phyloP scores from a whole-genome alignment of 2,329 filamentous ascomycete genomes.

The Epichloe typhina region DNA sequence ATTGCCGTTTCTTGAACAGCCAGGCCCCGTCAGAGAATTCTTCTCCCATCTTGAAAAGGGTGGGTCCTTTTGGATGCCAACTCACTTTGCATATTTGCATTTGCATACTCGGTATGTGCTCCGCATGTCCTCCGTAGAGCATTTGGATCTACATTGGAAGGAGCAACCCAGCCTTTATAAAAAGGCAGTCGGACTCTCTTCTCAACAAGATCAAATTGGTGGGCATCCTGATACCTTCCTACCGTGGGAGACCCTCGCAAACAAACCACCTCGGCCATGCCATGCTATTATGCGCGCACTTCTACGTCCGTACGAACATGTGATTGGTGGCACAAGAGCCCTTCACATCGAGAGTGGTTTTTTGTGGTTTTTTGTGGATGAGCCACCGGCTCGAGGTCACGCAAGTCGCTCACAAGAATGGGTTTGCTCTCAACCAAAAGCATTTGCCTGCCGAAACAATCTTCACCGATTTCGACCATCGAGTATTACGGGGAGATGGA shows the following conservation, averaged over 20 bases:
- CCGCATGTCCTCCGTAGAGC: neutral
- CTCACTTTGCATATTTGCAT: slow-evolving; percentile 7
- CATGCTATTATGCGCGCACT: neutral
- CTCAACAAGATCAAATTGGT: neutral
- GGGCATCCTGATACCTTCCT: neutral
- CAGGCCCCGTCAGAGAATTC: neutral
- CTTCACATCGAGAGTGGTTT: too few relatives aligned
- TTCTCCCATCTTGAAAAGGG: neutral
- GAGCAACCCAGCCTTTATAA: slow-evolving; percentile 5
- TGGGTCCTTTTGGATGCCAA: slow-evolving; percentile 7
- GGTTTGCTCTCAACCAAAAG: too few relatives aligned
- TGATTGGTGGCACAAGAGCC: too few relatives aligned
- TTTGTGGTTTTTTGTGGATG: too few relatives aligned
- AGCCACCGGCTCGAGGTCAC: too few relatives aligned
- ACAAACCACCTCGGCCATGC: neutral
- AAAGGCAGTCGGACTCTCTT: slow-evolving; percentile 3
- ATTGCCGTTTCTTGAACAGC: neutral
- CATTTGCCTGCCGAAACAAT: too few relatives aligned
- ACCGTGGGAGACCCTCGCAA: neutral
- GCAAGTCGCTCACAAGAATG: too few relatives aligned
- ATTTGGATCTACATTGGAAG: slow-evolving; percentile 1
- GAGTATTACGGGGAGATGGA: too few relatives aligned
- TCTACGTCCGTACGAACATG: neutral
- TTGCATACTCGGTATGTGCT: too few relatives aligned
- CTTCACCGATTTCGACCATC: too few relatives aligned